phyloP scores from a whole-genome alignment of 2,329 filamentous ascomycete genomes.

The Pestalotiopsis sp. region DNA sequence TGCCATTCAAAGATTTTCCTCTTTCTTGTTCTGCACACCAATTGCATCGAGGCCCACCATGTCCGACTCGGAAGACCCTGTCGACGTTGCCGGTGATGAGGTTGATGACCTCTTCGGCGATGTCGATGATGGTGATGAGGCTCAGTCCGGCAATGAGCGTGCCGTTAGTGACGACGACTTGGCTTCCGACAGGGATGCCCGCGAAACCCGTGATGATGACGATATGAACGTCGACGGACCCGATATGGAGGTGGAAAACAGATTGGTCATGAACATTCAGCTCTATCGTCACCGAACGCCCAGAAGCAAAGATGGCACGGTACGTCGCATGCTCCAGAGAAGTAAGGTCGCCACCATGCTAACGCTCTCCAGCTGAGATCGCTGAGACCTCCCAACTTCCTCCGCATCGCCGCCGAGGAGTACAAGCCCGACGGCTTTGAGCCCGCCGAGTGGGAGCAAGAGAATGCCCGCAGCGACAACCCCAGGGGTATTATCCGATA shows the following conservation, averaged over 20 bases:
- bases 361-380: constrained; percentile 60
- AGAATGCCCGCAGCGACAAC: constrained; percentile 55
- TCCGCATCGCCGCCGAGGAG: constrained; percentile 68
- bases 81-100: constrained; percentile 53
- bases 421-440: constrained; percentile 70
- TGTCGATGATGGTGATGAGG: constrained; percentile 59
- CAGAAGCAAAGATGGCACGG: constrained; percentile 70
- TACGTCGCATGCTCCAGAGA: constrained; percentile 40
- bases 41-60: constrained; percentile 33
- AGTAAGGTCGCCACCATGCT: not conserved
- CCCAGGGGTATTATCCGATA: constrained; percentile 70
- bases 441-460: constrained; percentile 56
- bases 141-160: constrained; percentile 65
- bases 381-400: constrained; percentile 72
- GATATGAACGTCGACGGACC: constrained; percentile 42
- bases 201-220: constrained; percentile 48
- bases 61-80: constrained; percentile 59
- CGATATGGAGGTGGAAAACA: constrained; percentile 44
- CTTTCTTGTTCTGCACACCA: not conserved
- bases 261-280: constrained; percentile 64
- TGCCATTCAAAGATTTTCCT: not conserved
- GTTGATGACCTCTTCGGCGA: constrained; percentile 67
- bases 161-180: constrained; percentile 65
- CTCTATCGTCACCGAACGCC: constrained; percentile 72
- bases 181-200: constrained; percentile 52